These are phyloP conservation scores for Talaromyces sp. DNA, from an alignment of 2,329 filamentous ascomycete species.

Conservation along the genomic window DNA sequence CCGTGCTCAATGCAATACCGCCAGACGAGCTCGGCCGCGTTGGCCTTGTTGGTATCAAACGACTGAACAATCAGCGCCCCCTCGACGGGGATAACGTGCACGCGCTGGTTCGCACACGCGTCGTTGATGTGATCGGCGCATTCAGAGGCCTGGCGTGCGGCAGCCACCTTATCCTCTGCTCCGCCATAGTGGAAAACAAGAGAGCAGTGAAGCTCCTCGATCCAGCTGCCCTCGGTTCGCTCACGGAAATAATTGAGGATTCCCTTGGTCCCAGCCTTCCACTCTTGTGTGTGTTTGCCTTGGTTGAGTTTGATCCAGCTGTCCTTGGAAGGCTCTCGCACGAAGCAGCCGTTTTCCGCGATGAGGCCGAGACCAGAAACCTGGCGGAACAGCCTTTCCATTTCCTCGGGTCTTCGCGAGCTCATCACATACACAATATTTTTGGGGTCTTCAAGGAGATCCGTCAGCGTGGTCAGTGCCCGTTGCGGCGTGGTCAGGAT, in stretches of 20 bases:
- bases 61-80: conserved; percentile 80
- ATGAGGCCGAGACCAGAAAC: conserved; percentile 83
- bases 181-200: conserved; percentile 86
- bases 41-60: conserved; percentile 79
- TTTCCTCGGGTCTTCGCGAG: conserved; percentile 76
- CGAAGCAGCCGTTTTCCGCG: conserved; percentile 89
- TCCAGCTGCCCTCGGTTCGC: conserved; percentile 77
- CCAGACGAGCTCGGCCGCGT: conserved; percentile 71
- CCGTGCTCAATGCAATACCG: conserved; percentile 56
- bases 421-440: conserved; percentile 96
- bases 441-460: conserved; percentile 69
- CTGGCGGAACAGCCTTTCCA: conserved; percentile 77
- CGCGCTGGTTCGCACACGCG: conserved; percentile 73
- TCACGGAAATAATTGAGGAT: conserved; percentile 89
- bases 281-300: conserved; percentile 61
- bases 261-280: conserved; percentile 77
- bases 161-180: conserved; percentile 69
- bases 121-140: conserved; percentile 95
- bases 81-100: conserved; percentile 77
- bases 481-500: conserved; percentile 82
- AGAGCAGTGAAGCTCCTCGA: conserved; percentile 89
- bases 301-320: conserved; percentile 77
- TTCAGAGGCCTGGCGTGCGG: conserved; percentile 75
- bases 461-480: conserved; percentile 75
- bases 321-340: conserved; percentile 63